A percentile compares a stretch with the other conserved stretches of the same genome.
phyloP scores from a whole-genome alignment of 805 yeast species.

The Candida sonorensis region DNA sequence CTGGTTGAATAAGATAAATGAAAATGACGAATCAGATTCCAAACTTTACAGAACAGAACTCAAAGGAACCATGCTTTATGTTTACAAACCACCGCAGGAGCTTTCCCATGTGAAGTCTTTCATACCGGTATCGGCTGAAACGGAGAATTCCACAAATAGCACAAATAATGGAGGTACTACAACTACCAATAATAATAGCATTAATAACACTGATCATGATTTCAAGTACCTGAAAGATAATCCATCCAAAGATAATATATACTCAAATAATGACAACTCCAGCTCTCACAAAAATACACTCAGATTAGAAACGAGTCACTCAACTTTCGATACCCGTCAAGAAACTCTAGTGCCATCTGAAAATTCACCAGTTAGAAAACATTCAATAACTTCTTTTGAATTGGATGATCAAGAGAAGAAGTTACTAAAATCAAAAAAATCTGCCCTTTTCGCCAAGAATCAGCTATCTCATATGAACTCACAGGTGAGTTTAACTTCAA shows the following conservation, averaged over 20 bases:
- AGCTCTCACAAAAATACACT: not conserved
- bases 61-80: conserved; percentile 56
- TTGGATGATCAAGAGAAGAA: conserved; percentile 2
- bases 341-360: not conserved
- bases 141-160: not conserved
- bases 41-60: conserved; percentile 58
- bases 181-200: not conserved
- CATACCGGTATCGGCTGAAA: too few species aligned
- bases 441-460: conserved; percentile 3
- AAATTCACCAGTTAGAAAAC: too few species aligned
- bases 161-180: not conserved
- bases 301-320: not conserved
- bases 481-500: conserved; percentile 10
- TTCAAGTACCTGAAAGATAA: not conserved
- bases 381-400: conserved; percentile 1
- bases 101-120: conserved; percentile 33
- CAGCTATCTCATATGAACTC: conserved; percentile 10
- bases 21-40: conserved; percentile 27
- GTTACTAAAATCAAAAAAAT: conserved; percentile 2
- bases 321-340: not conserved
- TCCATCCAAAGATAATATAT: too few species aligned
- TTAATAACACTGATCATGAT: not conserved
- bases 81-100: conserved; percentile 53
- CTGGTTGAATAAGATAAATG: conserved; percentile 50
- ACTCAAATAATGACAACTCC: too few species aligned